phyloP scores from a whole-genome alignment of 2,329 filamentous ascomycete species.

The Lachnellula arida region DNA sequence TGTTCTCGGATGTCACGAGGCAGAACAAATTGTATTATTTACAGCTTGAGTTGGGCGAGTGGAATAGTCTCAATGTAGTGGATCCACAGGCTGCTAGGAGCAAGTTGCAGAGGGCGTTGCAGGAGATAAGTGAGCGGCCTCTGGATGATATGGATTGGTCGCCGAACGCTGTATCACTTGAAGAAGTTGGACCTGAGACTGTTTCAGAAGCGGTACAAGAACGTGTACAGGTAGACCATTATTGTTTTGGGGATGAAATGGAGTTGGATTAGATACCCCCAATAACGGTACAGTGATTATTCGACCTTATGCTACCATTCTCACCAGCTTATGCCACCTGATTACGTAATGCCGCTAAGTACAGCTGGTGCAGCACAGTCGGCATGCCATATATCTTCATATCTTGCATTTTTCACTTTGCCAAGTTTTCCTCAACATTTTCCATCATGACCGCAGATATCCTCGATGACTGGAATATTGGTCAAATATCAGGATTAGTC shows the following conservation, averaged over 20 bases:
- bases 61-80: slow-evolving; percentile 17
- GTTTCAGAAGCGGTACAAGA: background rate
- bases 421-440: background rate
- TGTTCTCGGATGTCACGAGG: slow-evolving; percentile 26
- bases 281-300: too few species aligned
- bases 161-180: slow-evolving; percentile 26
- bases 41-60: slow-evolving; percentile 21
- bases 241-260: slow-evolving; percentile 22
- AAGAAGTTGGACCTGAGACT: slow-evolving; percentile 18
- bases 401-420: too few species aligned
- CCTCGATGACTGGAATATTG: background rate
- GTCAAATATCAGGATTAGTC: slow-evolving; percentile 1
- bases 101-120: slow-evolving; percentile 23
- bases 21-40: slow-evolving; percentile 25
- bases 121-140: slow-evolving; percentile 27
- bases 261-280: slow-evolving; percentile 20
- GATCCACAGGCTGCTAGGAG: slow-evolving; percentile 19
- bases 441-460: background rate
- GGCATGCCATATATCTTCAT: too few species aligned
- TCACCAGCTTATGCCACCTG: too few species aligned
- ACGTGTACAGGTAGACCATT: background rate
- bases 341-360: too few species aligned
- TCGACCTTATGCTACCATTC: too few species aligned
- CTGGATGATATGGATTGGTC: slow-evolving; percentile 34
- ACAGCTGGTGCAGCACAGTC: too few species aligned